Evolutionary conservation across 345 rosid genomes (phyloP).

Genomic region (Brassica carinata): DNA sequence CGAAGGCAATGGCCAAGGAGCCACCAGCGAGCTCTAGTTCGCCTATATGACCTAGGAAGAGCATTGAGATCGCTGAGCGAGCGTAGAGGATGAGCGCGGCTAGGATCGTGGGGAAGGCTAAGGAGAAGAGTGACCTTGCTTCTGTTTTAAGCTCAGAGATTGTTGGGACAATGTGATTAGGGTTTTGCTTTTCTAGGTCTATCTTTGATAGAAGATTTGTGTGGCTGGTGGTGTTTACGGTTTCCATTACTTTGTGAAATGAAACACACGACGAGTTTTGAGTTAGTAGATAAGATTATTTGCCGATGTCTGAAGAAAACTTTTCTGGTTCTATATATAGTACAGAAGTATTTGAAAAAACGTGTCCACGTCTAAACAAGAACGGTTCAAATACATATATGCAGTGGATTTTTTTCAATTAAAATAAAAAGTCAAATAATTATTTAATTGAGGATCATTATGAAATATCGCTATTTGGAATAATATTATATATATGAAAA

Average conservation of each 20-base stretch:
- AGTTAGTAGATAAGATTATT: neutral
- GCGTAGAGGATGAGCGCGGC: conserved; percentile 35
- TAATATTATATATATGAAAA: neutral
- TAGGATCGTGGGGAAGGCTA: conserved; percentile 80
- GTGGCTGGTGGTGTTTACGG: neutral
- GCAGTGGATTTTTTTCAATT: neutral
- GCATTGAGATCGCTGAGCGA: too few relatives aligned
- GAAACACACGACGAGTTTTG: conserved; percentile 14
- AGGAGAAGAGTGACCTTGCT: conserved; percentile 62
- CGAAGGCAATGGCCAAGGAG: conserved; percentile 88
- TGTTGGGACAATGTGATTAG: conserved; percentile 22
- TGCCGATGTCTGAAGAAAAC: neutral
- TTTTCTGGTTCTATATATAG: neutral
- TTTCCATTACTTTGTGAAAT: conserved; percentile 27
- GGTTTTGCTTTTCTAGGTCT: conserved; percentile 31
- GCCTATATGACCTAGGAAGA: too few relatives aligned
- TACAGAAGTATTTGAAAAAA: neutral
- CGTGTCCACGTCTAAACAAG: neutral
- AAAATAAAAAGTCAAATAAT: neutral
- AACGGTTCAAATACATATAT: neutral
- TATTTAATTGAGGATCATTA: neutral
- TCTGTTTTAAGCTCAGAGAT: conserved; percentile 53
- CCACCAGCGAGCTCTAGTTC: conserved; percentile 67
- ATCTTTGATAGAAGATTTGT: conserved; percentile 18
- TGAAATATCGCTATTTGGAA: neutral